Conservation (phyloP, 192 early-diverging fungal species). For the Umbelopsis ramanniana region DNA sequence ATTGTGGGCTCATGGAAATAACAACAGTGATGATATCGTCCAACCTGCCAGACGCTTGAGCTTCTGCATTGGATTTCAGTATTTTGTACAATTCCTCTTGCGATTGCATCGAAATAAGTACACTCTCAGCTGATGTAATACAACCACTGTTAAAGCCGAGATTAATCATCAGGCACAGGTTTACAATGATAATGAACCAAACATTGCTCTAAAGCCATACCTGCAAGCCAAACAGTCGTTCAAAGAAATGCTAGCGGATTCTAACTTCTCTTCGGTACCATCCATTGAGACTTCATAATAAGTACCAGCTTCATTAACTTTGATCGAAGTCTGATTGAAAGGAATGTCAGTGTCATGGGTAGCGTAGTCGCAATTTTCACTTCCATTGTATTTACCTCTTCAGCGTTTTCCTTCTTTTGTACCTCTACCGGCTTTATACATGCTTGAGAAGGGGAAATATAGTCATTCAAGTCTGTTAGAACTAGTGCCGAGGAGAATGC, state of each 20-base stretch:
- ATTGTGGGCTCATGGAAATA: conserved; percentile 90
- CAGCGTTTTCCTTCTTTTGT: conserved; percentile 55
- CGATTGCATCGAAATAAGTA: conserved; percentile 91
- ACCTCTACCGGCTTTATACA: conserved; percentile 96
- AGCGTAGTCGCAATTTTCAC: not conserved
- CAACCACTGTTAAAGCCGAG: conserved; percentile 71
- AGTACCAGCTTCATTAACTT: conserved; percentile 73
- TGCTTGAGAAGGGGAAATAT: conserved; percentile 93
- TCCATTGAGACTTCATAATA: conserved; percentile 93
- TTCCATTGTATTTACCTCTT: conserved; percentile 40
- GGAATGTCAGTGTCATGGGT: conserved; percentile 15
- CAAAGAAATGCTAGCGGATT: conserved; percentile 84
- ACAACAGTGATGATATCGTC: conserved; percentile 65
- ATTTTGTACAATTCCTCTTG: conserved; percentile 85
- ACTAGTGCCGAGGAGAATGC: conserved; percentile 86
- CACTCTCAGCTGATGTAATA: conserved; percentile 96
- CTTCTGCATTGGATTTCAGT: conserved; percentile 61
- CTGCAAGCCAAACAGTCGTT: conserved; percentile 99
- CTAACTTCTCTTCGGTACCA: conserved; percentile 82
- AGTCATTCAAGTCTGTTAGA: conserved; percentile 97
- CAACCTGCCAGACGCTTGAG: conserved; percentile 28
- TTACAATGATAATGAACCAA: not conserved
- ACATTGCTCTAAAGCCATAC: conserved; percentile 37
- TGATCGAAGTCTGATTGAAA: conserved; percentile 66
- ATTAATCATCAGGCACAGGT: not conserved